phyloP scores from a whole-genome alignment of 106 monocot species.

The Allium sativum region DNA sequence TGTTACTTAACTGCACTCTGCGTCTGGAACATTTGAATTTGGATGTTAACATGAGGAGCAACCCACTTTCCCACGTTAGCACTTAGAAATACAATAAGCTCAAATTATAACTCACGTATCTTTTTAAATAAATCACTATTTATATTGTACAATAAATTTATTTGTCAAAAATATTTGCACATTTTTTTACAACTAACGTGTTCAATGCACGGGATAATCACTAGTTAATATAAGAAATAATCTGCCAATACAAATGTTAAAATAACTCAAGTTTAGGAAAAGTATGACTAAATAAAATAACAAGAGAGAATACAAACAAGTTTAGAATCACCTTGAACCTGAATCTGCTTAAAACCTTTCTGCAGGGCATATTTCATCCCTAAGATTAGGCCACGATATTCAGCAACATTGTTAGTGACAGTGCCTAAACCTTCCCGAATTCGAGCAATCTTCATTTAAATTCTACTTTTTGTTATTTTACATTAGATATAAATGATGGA shows the following conservation, averaged over 20 bases:
- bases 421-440: constrained; percentile 62
- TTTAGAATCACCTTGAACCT: constrained; percentile 58
- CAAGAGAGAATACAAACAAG: constrained; percentile 25
- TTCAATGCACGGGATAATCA: no score
- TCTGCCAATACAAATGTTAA: background rate
- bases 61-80: no score
- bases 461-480: background rate
- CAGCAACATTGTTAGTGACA: constrained; percentile 68
- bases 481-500: background rate
- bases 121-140: no score
- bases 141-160: no score
- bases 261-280: background rate
- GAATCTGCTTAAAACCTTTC: constrained; percentile 53
- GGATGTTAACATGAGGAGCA: no score
- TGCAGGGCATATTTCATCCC: constrained; percentile 49
- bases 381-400: constrained; percentile 63
- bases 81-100: no score
- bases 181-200: no score
- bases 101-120: no score
- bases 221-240: background rate
- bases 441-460: constrained; percentile 36
- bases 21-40: no score
- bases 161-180: no score
- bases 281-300: background rate
- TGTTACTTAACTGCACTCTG: no score